Conservation (phyloP, 768 basidiomycete species). For the Terana coerulea region DNA sequence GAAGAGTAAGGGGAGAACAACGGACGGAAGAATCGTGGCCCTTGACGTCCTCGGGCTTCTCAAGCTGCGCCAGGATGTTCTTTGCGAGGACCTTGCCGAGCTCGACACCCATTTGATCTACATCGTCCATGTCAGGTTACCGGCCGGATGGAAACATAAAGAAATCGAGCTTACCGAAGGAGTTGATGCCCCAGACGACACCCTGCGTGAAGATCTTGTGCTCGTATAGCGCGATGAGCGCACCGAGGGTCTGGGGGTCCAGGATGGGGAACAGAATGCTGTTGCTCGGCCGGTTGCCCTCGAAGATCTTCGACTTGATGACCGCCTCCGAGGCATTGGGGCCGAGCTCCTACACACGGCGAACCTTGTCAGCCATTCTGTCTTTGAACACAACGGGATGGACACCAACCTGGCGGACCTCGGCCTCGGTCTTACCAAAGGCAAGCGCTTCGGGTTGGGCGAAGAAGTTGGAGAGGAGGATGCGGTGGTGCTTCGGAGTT, state of each 20-base stretch:
- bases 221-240: constrained; percentile 89
- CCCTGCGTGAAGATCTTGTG: constrained; percentile 99
- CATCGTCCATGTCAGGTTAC: background rate
- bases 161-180: constrained; percentile 64
- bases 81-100: constrained; percentile 97
- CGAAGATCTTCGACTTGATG: constrained; percentile 96
- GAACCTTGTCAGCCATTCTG: background rate
- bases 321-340: constrained; percentile 74
- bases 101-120: constrained; percentile 99
- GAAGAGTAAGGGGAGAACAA: background rate
- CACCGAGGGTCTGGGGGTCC: constrained; percentile 85
- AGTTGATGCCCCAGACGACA: constrained; percentile 98
- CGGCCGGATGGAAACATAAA: background rate
- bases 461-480: constrained; percentile 96
- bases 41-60: constrained; percentile 69
- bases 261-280: constrained; percentile 92
- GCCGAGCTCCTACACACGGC: constrained; percentile 46
- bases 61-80: constrained; percentile 88
- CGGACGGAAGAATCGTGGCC: constrained; percentile 85
- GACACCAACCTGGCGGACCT: constrained; percentile 49
- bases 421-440: constrained; percentile 93
- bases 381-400: background rate
- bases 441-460: constrained; percentile 97
- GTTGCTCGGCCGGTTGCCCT: constrained; percentile 96
- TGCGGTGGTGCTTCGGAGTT: constrained; percentile 93